Evolutionary conservation across 108 stramenopile species (phyloP), one percentile per base, ranked within the genome.

Genomic region (Nitzschia palea): DNA sequence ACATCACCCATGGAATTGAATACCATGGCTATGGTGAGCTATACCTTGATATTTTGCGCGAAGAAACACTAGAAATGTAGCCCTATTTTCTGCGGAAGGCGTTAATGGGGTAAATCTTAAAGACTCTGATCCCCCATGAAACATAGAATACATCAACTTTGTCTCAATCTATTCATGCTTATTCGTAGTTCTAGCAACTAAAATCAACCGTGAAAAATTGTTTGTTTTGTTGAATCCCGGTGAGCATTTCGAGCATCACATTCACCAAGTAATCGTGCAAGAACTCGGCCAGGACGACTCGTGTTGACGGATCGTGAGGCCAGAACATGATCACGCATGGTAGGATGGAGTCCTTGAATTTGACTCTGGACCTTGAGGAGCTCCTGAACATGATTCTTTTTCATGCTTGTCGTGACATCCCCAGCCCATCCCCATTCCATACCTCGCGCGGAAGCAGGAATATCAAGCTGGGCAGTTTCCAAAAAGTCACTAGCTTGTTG

Each of bases 41-140:
- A 37, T 78, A 73, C 50, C 50, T 78, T 34, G 52, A 77, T 45
- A 71, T 77, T 26, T 37, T 77, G 9, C 63, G 65, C 22, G 47
- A 48, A 48, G 47, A 48, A 20, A 48, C 47, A 4, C n/a, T n/a
- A n/a, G n/a, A n/a, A n/a, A n/a, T n/a, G n/a, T n/a, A n/a, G n/a
- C n/a, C n/a, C n/a, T n/a, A n/a, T n/a, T n/a, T n/a, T n/a, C n/a
- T n/a, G n/a, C n/a, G n/a, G n/a, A n/a, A n/a, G n/a, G n/a, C n/a
- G n/a, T n/a, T n/a, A n/a, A n/a, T n/a, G n/a, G n/a, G n/a, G n/a
- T n/a, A n/a, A n/a, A n/a, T n/a, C n/a, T n/a, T n/a, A n/a, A n/a
- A n/a, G n/a, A n/a, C n/a, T n/a, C n/a, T n/a, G n/a, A n/a, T n/a
- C n/a, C n/a, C n/a, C n/a, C n/a, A n/a, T n/a, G n/a, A n/a, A n/a